phyloP scores from a whole-genome alignment of 2,329 filamentous ascomycete genomes.

The Aspergillus carbonarius region DNA sequence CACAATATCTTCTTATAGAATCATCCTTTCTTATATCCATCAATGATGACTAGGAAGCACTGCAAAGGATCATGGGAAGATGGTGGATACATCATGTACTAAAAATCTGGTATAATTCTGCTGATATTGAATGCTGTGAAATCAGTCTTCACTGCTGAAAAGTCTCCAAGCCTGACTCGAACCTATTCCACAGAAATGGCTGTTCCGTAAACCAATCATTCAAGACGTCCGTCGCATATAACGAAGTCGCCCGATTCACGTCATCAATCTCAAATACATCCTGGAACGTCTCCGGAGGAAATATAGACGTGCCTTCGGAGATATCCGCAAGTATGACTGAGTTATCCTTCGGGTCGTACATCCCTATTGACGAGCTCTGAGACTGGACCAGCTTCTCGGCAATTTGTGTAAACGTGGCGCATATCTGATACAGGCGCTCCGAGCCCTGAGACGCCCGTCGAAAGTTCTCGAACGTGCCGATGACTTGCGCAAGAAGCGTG shows the following conservation, averaged over 20 bases:
- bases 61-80: no score
- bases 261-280: background rate
- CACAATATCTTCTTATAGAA: no score
- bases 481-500: conserved; percentile 17
- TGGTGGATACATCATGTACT: no score
- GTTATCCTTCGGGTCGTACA: background rate
- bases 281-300: background rate
- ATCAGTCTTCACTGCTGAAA: no score
- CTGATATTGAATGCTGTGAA: no score
- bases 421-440: conserved; percentile 15
- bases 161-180: background rate
- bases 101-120: no score
- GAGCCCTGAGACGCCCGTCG: conserved; percentile 7
- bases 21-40: no score
- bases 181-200: background rate
- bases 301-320: background rate
- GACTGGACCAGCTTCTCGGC: conserved; percentile 8
- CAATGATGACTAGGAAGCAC: no score
- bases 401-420: conserved; percentile 11
- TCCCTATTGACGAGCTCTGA: background rate
- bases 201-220: background rate
- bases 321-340: background rate
- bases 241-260: background rate
- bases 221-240: background rate
- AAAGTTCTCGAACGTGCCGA: conserved; percentile 9